Evolutionary conservation across 345 rosid genomes (phyloP).

Genomic region (Abelmoschus esculentus): DNA sequence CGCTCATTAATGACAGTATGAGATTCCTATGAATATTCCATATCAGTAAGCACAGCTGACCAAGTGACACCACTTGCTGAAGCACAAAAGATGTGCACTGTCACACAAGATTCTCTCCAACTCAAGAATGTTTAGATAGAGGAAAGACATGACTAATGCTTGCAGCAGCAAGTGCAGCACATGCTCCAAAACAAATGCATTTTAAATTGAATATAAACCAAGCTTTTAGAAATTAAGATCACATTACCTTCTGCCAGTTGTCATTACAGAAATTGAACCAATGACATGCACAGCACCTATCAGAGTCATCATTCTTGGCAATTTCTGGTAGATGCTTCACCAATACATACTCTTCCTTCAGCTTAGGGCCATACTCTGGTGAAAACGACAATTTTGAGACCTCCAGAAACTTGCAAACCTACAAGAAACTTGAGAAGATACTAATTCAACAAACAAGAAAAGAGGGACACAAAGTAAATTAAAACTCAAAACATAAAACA

Average conservation of each 20-base stretch:
- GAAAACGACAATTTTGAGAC: conserved; percentile 89
- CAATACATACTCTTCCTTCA: conserved; percentile 90
- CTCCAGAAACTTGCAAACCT: conserved; percentile 99
- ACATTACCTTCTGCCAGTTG: conserved; percentile 93
- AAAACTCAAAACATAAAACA: neutral
- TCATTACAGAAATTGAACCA: conserved; percentile 89
- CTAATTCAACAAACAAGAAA: conserved; percentile 10
- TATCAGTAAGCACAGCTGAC: neutral
- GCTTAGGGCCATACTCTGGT: conserved; percentile 95
- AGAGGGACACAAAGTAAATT: neutral
- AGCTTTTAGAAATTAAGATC: conserved; percentile 12
- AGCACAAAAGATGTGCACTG: neutral
- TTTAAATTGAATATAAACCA: neutral
- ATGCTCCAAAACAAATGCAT: neutral
- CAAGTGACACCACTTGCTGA: neutral
- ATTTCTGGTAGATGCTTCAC: conserved; percentile 80
- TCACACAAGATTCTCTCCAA: neutral
- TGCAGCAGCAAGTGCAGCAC: neutral
- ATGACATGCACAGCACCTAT: conserved; percentile 58
- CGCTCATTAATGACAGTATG: neutral
- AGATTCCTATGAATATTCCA: neutral
- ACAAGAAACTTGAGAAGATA: conserved; percentile 21
- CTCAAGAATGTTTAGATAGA: neutral
- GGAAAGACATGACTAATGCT: neutral
- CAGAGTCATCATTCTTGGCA: conserved; percentile 47